A percentile compares a stretch with the other conserved stretches of the same genome.
Evolutionary conservation across 2,329 filamentous ascomycete species (phyloP).

Genomic region (Trichoderma citrinoviride): DNA sequence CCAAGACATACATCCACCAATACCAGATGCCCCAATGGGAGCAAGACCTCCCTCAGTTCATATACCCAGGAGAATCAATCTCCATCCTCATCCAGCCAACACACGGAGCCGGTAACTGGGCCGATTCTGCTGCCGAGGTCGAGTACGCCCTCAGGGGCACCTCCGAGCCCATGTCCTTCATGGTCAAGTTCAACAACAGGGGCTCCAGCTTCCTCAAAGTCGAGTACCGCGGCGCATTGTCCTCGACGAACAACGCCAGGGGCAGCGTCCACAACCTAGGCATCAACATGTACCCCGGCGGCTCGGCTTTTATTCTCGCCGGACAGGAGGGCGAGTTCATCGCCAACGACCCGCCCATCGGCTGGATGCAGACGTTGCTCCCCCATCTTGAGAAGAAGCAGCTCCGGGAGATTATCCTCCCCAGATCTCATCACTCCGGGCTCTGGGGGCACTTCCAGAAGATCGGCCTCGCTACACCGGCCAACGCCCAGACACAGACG

Average conservation of each 20-base stretch:
- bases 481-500: slow-evolving; percentile 31
- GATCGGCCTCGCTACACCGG: slow-evolving; percentile 16
- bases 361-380: slow-evolving; percentile 35
- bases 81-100: slow-evolving; percentile 6
- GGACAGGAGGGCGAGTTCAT: slow-evolving; percentile 34
- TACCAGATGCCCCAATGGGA: slow-evolving; percentile 28
- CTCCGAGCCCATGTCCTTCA: slow-evolving; percentile 29
- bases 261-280: slow-evolving; percentile 24
- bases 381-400: slow-evolving; percentile 29
- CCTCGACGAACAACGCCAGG: slow-evolving; percentile 26
- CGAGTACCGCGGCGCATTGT: slow-evolving; percentile 28
- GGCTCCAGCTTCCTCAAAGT: slow-evolving; percentile 20
- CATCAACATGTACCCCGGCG: slow-evolving; percentile 22
- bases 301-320: slow-evolving; percentile 32
- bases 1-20: slow-evolving; percentile 22
- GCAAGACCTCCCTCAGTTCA: slow-evolving; percentile 27
- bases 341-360: slow-evolving; percentile 27
- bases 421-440: slow-evolving; percentile 35
- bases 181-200: slow-evolving; percentile 27
- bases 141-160: slow-evolving; percentile 33
- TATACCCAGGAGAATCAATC: slow-evolving; percentile 30
- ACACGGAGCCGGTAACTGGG: background rate
- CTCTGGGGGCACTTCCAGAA: slow-evolving; percentile 24
- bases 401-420: slow-evolving; percentile 33
- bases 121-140: slow-evolving; percentile 32